A percentile compares a stretch with the other conserved stretches of the same genome.
Conservation (phyloP, 352 stramenopile species). For the Globisporangium irregulare region DNA sequence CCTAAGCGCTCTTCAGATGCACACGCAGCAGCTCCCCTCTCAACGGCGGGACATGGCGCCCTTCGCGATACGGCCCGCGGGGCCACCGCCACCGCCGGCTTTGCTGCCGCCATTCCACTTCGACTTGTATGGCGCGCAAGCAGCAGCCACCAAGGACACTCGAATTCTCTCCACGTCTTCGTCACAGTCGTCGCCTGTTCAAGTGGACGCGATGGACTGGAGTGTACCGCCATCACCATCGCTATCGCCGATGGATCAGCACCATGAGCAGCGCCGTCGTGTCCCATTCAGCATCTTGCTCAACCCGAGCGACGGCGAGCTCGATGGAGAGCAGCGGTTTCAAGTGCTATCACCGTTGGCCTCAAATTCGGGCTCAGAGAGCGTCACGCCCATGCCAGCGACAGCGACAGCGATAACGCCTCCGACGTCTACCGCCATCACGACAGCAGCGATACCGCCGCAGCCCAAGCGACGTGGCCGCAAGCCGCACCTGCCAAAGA, state of each 20-base stretch:
- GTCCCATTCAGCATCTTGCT: conserved; percentile 4
- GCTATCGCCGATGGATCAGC: not conserved
- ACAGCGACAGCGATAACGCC: conserved; percentile 26
- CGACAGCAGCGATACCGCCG: no score
- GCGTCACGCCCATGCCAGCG: not conserved
- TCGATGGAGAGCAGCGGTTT: not conserved
- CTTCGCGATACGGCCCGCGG: no score
- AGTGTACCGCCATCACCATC: not conserved
- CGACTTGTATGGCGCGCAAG: not conserved
- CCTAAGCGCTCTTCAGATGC: not conserved
- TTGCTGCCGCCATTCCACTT: not conserved
- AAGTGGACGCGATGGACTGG: conserved; percentile 1
- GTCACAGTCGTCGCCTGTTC: not conserved
- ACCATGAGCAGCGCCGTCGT: not conserved
- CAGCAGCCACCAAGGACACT: not conserved
- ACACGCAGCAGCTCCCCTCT: not conserved
- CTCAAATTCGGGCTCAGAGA: not conserved
- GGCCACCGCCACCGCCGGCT: not conserved
- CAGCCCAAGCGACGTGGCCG: conserved; percentile 9
- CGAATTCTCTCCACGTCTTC: not conserved
- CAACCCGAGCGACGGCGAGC: conserved; percentile 5
- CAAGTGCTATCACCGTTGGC: not conserved
- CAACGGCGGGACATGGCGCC: not conserved
- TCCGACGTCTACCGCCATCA: conserved; percentile 29
- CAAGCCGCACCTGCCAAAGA: conserved; percentile 37